A percentile compares a stretch with the other conserved stretches of the same genome.
Evolutionary conservation across 768 basidiomycete species (phyloP).

Genomic region (Hydnomerulius pinastri): DNA sequence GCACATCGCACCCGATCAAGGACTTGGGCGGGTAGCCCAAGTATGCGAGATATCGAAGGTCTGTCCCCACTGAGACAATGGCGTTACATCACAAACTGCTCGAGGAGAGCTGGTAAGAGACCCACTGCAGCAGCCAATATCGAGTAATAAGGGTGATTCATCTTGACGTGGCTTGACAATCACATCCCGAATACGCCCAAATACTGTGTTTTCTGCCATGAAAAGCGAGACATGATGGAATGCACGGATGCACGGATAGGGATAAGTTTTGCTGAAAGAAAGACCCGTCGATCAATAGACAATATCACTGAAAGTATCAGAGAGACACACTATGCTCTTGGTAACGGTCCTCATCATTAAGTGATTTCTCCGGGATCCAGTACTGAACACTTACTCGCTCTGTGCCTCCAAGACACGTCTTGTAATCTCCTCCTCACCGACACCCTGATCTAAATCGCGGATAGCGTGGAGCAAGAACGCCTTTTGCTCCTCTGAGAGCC

Average conservation of each 20-base stretch:
- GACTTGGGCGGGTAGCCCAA: constrained; percentile 1
- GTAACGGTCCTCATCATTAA: neutral
- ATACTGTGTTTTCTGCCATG: constrained; percentile 2
- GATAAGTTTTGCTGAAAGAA: neutral
- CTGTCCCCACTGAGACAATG: constrained; percentile 1
- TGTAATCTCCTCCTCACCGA: neutral
- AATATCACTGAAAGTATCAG: neutral
- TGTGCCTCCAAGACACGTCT: constrained; percentile 1
- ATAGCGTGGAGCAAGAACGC: constrained; percentile 5
- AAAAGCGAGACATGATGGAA: neutral
- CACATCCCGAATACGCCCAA: neutral
- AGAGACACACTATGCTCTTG: constrained; percentile 4
- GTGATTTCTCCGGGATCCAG: no score
- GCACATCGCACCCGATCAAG: constrained; percentile 3
- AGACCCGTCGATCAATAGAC: neutral
- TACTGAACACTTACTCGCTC: neutral
- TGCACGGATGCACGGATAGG: constrained; percentile 1
- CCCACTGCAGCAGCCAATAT: constrained; percentile 10
- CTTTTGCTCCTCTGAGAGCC: constrained; percentile 1
- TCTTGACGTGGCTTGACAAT: neutral
- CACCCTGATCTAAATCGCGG: neutral
- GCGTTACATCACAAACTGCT: neutral
- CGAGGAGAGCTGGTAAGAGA: neutral
- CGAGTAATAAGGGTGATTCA: neutral
- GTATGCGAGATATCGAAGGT: neutral